These are phyloP conservation scores for Talaromyces albobiverticillius DNA, from an alignment of 2,329 filamentous ascomycete species.

Conservation along the genomic window DNA sequence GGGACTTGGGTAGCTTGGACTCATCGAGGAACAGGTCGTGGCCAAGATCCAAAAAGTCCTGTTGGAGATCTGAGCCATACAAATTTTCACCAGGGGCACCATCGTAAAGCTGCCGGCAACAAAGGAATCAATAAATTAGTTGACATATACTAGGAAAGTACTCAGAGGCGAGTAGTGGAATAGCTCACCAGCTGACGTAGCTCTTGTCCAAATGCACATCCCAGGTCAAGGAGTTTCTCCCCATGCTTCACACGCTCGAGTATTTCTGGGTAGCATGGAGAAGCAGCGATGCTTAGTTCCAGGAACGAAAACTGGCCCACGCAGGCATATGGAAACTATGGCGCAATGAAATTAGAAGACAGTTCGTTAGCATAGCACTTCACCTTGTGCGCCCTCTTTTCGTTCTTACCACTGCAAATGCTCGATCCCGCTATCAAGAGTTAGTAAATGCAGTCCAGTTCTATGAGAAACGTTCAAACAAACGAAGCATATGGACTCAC, in stretches of 20 bases:
- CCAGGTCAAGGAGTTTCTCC: slow-evolving; percentile 14
- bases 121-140: too few species aligned
- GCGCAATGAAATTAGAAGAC: too few species aligned
- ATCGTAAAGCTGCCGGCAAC: slow-evolving; percentile 36
- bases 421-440: too few species aligned
- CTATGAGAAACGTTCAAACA: too few species aligned
- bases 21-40: slow-evolving; percentile 65
- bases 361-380: too few species aligned
- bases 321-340: slow-evolving; percentile 7
- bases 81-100: slow-evolving; percentile 49
- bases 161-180: too few species aligned
- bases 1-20: slow-evolving; percentile 35
- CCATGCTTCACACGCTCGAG: slow-evolving; percentile 15
- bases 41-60: slow-evolving; percentile 54
- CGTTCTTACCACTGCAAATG: too few species aligned
- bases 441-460: too few species aligned
- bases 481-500: too few species aligned
- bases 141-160: too few species aligned
- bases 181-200: slow-evolving; percentile 11
- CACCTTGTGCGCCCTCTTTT: too few species aligned
- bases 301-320: slow-evolving; percentile 9
- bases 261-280: slow-evolving; percentile 13
- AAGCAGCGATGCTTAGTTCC: background rate
- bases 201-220: slow-evolving; percentile 16
- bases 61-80: slow-evolving; percentile 50